Evolutionary conservation across 1,139 yeast species (phyloP), one percentile per base, ranked within the genome.

Genomic region (Candida pseudoviswanathii): DNA sequence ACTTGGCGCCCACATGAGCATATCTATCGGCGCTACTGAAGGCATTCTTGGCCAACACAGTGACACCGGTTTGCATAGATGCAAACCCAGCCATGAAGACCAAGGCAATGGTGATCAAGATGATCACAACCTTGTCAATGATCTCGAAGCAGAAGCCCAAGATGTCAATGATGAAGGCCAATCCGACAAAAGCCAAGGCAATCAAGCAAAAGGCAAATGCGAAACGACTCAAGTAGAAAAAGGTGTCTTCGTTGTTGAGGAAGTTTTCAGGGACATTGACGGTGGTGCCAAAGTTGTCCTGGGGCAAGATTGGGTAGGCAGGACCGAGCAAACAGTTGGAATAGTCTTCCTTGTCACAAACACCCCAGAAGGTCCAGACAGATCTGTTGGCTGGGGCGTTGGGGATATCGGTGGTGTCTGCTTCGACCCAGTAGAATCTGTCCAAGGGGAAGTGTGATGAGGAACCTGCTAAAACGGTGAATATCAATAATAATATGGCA

Each of bases 301-400:
- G 78, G 30, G 94, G 94, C 4, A 91, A 84, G 55, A 87, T 70
- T 51, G 92, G 89, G 61, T 73, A 78, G 44, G 86, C 92, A 40
- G 81, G 80, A 11, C 78, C 79, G 45, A 64, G 62, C 32, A 62
- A 56, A 61, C 81, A 75, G 16, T 85, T 80, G 46, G 76, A 70
- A 54, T 71, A 70, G 59, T 69, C 62, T 25, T 60, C 51, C 44
- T 70, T 69, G 49, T 78, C 76, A 67, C 91, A 85, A 43, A 85
- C 78, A 58, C 94, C 94, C 95, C 95, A 87, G 73, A 83, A 87
- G 2, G 92, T 84, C 94, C 94, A 87, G 56, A 89, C 82, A 21
- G 89, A 71, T 51, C 58, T 58, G 31, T 66, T 52, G 34, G 66
- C 68, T 34, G 78, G 76, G n/a, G 91, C 89, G 51, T 73, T 71